Percentiles rank a stretch among this genome's conserved stretches.
phyloP scores from a whole-genome alignment of 2,329 filamentous ascomycete genomes.

The Phoma sp. region DNA sequence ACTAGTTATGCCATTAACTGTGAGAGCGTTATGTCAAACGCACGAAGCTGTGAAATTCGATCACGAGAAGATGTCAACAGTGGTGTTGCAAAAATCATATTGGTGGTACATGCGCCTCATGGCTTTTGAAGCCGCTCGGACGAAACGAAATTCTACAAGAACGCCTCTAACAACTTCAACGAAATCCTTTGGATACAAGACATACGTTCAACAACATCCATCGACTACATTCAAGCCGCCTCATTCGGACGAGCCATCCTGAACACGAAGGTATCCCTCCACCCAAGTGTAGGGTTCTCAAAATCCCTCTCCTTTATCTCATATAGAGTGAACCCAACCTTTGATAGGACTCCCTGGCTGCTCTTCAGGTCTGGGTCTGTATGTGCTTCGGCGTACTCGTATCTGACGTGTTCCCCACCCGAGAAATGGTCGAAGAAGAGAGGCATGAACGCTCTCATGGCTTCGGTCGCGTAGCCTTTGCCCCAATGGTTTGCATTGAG shows the following conservation, averaged over 20 bases:
- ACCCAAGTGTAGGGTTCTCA: conserved; percentile 45
- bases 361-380: conserved; percentile 59
- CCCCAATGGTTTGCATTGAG: conserved; percentile 51
- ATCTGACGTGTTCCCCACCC: conserved; percentile 33
- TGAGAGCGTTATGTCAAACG: too few species aligned
- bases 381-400: conserved; percentile 53
- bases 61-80: background rate
- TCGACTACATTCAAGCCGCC: background rate
- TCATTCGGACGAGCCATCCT: conserved; percentile 27
- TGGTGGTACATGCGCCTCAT: background rate
- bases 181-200: too few species aligned
- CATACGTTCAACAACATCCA: background rate
- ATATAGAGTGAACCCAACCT: conserved; percentile 62
- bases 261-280: conserved; percentile 48
- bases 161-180: background rate
- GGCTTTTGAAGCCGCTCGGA: background rate
- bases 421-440: conserved; percentile 50
- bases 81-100: background rate
- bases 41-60: too few species aligned
- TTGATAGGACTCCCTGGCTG: conserved; percentile 65
- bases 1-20: too few species aligned
- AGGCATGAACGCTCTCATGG: conserved; percentile 51
- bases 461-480: conserved; percentile 55
- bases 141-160: background rate
- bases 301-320: conserved; percentile 53